phyloP scores from a whole-genome alignment of 306 rosid species.

The Rubus idaeus region DNA sequence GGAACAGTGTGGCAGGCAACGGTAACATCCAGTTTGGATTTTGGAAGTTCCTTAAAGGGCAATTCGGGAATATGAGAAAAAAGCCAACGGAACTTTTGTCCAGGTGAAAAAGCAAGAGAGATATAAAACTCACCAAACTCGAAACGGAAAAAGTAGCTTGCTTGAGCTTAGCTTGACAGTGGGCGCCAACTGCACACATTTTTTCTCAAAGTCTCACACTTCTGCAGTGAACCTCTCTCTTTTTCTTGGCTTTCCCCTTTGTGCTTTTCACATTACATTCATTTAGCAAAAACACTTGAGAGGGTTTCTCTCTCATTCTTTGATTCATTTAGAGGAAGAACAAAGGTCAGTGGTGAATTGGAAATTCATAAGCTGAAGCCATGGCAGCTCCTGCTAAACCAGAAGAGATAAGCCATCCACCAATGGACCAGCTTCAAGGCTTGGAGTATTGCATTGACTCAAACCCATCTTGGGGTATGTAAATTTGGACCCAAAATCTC shows the following conservation, averaged over 20 bases:
- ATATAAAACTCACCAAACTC: slow-evolving; percentile 11
- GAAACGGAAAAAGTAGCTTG: slow-evolving; percentile 5
- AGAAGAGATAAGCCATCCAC: slow-evolving; percentile 83
- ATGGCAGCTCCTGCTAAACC: slow-evolving; percentile 71
- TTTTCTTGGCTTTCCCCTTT: slow-evolving; percentile 26
- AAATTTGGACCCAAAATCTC: slow-evolving; percentile 22
- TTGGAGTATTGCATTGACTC: slow-evolving; percentile 94
- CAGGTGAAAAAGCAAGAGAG: slow-evolving; percentile 31
- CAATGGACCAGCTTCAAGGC: slow-evolving; percentile 99
- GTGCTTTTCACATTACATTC: slow-evolving; percentile 28
- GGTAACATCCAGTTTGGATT: slow-evolving; percentile 83
- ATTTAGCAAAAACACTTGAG: not conserved
- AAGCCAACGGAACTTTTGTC: slow-evolving; percentile 64
- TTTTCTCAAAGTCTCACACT: slow-evolving; percentile 25
- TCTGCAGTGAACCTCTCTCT: slow-evolving; percentile 31
- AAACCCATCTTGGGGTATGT: slow-evolving; percentile 96
- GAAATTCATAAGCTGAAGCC: slow-evolving; percentile 8
- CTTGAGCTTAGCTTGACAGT: slow-evolving; percentile 9
- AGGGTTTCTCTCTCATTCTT: slow-evolving; percentile 8
- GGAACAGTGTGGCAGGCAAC: slow-evolving; percentile 58
- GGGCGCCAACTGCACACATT: slow-evolving; percentile 46
- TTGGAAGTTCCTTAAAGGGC: slow-evolving; percentile 80
- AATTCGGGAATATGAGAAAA: slow-evolving; percentile 40
- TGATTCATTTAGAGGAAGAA: slow-evolving; percentile 24
- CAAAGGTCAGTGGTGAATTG: slow-evolving; percentile 4